phyloP scores from a whole-genome alignment of 108 stramenopile species.

The Skeletonema costatum region DNA sequence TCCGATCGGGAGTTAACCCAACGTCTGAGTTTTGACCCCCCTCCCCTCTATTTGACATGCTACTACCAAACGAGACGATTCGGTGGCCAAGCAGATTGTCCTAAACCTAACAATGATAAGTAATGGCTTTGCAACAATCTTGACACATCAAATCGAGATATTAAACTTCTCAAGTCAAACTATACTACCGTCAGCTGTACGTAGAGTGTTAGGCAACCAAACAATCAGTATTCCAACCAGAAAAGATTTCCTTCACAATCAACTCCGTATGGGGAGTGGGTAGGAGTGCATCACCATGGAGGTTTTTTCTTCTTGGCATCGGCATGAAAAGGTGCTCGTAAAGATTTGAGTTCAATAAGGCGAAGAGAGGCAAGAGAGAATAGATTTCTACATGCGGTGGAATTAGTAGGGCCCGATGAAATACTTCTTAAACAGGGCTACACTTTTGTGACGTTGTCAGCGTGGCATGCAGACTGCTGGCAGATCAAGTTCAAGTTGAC shows the following conservation, averaged over 20 bases:
- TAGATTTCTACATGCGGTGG: background rate
- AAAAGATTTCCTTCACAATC: background rate
- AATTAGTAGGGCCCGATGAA: background rate
- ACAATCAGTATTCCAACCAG: background rate
- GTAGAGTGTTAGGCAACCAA: background rate
- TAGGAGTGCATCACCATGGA: conserved; percentile 2
- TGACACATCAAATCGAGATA: background rate
- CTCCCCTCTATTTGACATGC: conserved; percentile 25
- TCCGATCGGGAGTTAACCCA: conserved; percentile 2
- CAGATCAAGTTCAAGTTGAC: too few relatives aligned
- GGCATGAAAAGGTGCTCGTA: background rate
- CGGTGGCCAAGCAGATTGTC: background rate
- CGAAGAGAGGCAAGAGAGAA: background rate
- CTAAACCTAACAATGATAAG: background rate
- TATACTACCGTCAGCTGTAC: background rate
- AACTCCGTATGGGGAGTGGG: background rate
- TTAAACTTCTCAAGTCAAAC: background rate
- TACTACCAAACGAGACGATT: conserved; percentile 3
- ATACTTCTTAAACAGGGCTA: background rate
- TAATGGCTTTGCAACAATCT: conserved; percentile 1
- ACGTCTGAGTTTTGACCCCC: conserved; percentile 17
- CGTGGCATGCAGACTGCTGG: too few relatives aligned
- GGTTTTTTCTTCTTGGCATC: background rate
- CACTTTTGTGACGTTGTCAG: background rate
- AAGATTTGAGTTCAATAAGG: conserved; percentile 5